Evolutionary conservation across 2,329 filamentous ascomycete species (phyloP).

Genomic region (Claviceps lovelessii): DNA sequence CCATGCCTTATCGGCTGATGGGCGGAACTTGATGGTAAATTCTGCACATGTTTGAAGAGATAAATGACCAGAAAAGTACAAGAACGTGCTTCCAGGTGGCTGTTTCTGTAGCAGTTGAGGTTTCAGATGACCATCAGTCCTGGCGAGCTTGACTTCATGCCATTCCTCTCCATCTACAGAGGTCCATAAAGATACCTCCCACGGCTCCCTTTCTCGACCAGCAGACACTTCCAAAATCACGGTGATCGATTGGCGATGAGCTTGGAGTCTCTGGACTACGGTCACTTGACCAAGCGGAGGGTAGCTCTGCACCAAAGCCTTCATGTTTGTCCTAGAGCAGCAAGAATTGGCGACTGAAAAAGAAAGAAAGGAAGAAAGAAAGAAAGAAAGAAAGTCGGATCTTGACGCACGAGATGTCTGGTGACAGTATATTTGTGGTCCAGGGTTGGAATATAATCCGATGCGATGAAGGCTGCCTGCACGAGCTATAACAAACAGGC

Average conservation of each 20-base stretch:
- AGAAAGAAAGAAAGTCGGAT: not conserved
- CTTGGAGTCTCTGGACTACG: slow-evolving; percentile 27
- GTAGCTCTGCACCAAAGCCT: slow-evolving; percentile 32
- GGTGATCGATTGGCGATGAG: slow-evolving; percentile 40
- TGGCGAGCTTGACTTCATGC: slow-evolving; percentile 35
- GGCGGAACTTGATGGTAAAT: slow-evolving; percentile 61
- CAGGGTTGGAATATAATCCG: not conserved
- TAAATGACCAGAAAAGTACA: slow-evolving; percentile 42
- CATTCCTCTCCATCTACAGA: slow-evolving; percentile 39
- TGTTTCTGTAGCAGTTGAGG: slow-evolving; percentile 38
- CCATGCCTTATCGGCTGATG: slow-evolving; percentile 40
- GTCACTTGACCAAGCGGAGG: slow-evolving; percentile 68
- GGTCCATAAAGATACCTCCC: slow-evolving; percentile 67
- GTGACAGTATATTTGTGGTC: not conserved
- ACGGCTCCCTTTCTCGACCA: slow-evolving; percentile 39
- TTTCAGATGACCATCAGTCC: slow-evolving; percentile 10
- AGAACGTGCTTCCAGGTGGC: slow-evolving; percentile 14
- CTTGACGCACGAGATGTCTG: not conserved
- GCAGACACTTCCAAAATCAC: slow-evolving; percentile 54
- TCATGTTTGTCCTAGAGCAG: slow-evolving; percentile 15
- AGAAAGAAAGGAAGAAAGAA: too few relatives aligned
- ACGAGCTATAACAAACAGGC: not conserved
- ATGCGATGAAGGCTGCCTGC: not conserved
- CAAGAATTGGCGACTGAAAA: not conserved
- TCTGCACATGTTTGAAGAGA: slow-evolving; percentile 33